These are phyloP conservation scores for Symbiodinium natans DNA, from an alignment of 73 alveolate genomes.

Conservation along the genomic window DNA sequence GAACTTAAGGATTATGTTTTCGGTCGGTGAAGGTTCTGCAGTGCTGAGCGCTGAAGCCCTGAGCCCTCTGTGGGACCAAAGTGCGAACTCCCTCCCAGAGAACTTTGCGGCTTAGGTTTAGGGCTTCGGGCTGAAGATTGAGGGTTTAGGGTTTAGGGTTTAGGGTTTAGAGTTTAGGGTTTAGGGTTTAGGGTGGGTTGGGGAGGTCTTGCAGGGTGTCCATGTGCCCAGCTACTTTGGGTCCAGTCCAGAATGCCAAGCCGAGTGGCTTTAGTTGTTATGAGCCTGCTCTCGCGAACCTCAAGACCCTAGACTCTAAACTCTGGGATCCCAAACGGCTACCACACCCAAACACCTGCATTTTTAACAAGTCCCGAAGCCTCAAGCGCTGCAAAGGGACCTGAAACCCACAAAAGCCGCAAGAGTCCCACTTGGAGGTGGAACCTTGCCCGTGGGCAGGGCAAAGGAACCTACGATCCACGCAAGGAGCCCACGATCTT, in stretches of 20 bases:
- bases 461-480: neutral
- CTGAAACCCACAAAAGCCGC: neutral
- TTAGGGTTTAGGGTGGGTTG: neutral
- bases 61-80: too few relatives aligned
- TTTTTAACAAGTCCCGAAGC: too few relatives aligned
- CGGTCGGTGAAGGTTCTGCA: too few relatives aligned
- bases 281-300: too few relatives aligned
- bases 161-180: neutral
- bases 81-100: too few relatives aligned
- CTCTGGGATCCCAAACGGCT: neutral
- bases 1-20: too few relatives aligned
- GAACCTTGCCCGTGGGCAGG: conserved; percentile 16
- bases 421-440: neutral
- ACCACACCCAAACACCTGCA: neutral
- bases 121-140: neutral
- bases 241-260: too few relatives aligned
- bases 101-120: neutral
- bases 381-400: too few relatives aligned
- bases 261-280: too few relatives aligned
- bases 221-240: too few relatives aligned
- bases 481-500: neutral
- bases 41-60: too few relatives aligned
- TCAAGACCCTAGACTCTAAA: neutral
- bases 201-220: too few relatives aligned
- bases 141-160: neutral